phyloP scores from a whole-genome alignment of 2,329 filamentous ascomycete genomes.

The Ceratocystis papillata region DNA sequence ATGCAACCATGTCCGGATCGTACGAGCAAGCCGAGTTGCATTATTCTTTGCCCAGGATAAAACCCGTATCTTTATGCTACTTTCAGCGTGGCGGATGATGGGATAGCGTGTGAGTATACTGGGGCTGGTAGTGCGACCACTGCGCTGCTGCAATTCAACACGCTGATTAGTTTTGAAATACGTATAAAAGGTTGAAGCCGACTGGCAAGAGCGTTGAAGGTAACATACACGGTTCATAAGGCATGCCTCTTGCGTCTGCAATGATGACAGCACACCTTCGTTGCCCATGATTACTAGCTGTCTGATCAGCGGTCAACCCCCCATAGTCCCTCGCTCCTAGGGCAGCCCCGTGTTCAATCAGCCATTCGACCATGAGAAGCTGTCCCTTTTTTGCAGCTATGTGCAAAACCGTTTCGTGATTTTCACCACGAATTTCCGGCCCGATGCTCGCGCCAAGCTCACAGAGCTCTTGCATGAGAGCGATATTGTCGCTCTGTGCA shows the following conservation, averaged over 20 bases:
- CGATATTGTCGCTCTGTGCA: conserved; percentile 19
- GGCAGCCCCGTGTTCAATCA: conserved; percentile 14
- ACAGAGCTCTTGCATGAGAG: conserved; percentile 20
- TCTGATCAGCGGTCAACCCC: conserved; percentile 14
- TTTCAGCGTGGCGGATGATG: too few species aligned
- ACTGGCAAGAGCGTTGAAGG: not conserved
- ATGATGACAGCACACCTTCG: conserved; percentile 14
- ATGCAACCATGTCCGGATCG: not conserved
- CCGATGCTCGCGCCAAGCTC: conserved; percentile 6
- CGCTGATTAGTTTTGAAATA: too few species aligned
- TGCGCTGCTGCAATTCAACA: too few species aligned
- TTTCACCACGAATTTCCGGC: conserved; percentile 1
- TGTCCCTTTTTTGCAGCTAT: conserved; percentile 11
- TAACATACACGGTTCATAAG: not conserved
- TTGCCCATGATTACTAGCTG: conserved; percentile 1
- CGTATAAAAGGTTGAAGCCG: too few species aligned
- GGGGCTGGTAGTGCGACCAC: too few species aligned
- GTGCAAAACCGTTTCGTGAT: conserved; percentile 21
- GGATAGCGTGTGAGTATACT: too few species aligned
- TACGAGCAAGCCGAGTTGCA: too few species aligned
- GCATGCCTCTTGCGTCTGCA: not conserved
- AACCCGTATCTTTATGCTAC: too few species aligned
- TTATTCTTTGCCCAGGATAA: too few species aligned
- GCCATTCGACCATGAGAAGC: conserved; percentile 16
- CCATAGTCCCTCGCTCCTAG: conserved; percentile 12